Evolutionary conservation across 345 rosid species (phyloP), one percentile per base, ranked within the genome.

Genomic region (Ceriops decandra): DNA sequence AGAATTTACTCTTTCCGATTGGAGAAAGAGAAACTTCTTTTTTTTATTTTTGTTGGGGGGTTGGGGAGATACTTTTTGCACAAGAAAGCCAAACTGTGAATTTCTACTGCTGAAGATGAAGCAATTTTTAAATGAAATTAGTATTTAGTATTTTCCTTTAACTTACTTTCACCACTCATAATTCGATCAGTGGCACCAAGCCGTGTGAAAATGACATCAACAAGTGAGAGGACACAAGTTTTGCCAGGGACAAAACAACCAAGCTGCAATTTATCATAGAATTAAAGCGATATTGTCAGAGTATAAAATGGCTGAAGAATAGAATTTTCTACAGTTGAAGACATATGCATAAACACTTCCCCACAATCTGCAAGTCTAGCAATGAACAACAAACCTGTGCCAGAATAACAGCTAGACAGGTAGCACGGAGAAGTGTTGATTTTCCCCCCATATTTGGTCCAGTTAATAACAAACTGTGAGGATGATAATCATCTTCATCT

Each of bases 381-480:
- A 21, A 24, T 24, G 58, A 56, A 56, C 57, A 53, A 47, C 7
- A 60, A 57, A 93, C 97, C 87, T 91, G 98, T 52, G 96, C 88
- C 73, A 93, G 74, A 76, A 93, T 83, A 70, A 91, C 92, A 51
- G 98, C 87, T 51, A 91, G 84, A 79, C 96, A 93, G 24, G 97
- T 84, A 56, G 96, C 90, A 8, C 98, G 96, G 64, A 93, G 79
- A 75, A 93, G 96, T 56, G 98, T 91, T 69, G 97, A 91, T 82
- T 93, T 93, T 52, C 98, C 98, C 60, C 98, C 97, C 98, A 93
- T 93, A 74, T 93, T 93, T 22, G 98, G 98, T 76, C 97, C 98
- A 24, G 97, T 93, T 78, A 93, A 80, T 64, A 91, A 74, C 78
- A 93, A 78, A 6, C 89, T 79, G 71, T 77, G 77, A 63, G 92